Evolutionary conservation across 176 grass and related monocot genomes (phyloP), one percentile per base, ranked within the genome.

Genomic region (Triticum turgidum): DNA sequence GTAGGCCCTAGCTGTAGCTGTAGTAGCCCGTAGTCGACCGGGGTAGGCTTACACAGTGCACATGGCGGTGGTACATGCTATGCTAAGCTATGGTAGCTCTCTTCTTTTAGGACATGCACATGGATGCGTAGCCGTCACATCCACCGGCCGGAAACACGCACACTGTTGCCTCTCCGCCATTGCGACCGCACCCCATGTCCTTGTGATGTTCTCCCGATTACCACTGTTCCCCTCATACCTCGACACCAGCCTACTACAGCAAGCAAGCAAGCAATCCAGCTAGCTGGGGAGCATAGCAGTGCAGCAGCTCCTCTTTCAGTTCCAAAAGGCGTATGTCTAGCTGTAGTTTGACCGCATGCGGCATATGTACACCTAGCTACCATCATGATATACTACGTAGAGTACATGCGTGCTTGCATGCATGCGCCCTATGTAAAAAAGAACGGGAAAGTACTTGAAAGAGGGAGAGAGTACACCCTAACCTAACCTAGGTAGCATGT

Each of bases 41-140:
- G 54, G 70, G 70, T 75, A 75, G 72, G 72, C 6, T 29, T 51
- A 27, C 73, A 76, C 45, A 76, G 25, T 76, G 45, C 45, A 54
- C 73, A 76, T 76, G 73, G 14, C 44, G 14, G 73, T 14, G 73
- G 70, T 76, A 76, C 73, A 76, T 76, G 73, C 73, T 76, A 76
- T 8, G 67, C 32, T 69, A 69, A n/a, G 73, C 24, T 9, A 51
- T 51, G 73, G 45, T 76, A 76, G 73, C 73, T 76, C 73, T 32
- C 73, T 76, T 76, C 73, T 76, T 76, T 76, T 76, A 76, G 73
- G 45, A 76, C 45, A 76, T 76, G 73, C 73, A 76, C 73, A 76
- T 76, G 73, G 73, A 54, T 76, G 9, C 20, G 73, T 76, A 76
- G 73, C 25, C 44, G 73, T 76, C 73, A 76, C 73, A 76, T 76